Base-by-base conservation (phyloP, 2,329 filamentous ascomycete species). In the Aspergillus intermedius region DNA sequence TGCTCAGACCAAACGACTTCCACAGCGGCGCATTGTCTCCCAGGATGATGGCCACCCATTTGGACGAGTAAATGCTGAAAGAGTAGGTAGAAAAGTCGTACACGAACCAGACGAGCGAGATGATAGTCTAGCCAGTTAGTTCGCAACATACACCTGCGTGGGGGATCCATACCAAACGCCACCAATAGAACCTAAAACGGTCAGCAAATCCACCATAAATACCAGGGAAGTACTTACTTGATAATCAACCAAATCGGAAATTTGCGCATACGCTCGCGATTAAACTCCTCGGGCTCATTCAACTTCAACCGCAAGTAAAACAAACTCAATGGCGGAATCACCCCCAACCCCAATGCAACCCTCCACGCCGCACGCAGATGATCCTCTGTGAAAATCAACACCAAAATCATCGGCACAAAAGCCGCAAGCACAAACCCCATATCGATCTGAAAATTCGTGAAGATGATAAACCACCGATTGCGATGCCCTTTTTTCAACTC, bases 391-490 rank as follows among this genome's bases (percentile, higher is more conserved):
- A 77, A 75, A 19, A 83, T 79, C 57, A 81, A 58, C 10, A 81
- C 77, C 23, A 86, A 66, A 42, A 86, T 73, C 69, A 83, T 83
- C 0, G 89, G 87, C 1, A 93, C 82, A 52, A 95, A 81, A 0
- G 87, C 84, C 7, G 88, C 84, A 48, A 91, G 75, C 1, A 94
- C 86, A 55, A 94, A 95, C 1, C 88, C 90, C 46, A 82, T 80
- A 63, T 94, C 88, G 51, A 95, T 94, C 75, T 90, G 87, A 21
- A 86, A 82, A 68, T 94, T 94, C 42, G 88, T 95, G 67, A 93
- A 94, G 55, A 95, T 76, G 59, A 91, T 88, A 63, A 91, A 96
- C 88, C 89, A 95, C 35, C 86, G 78, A 64, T 96, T 91, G n/a
- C 91, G 78, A 13, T 86, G 85, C 9, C 91, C 91, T 13, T 72